Evolutionary conservation across 805 yeast species (phyloP).

Genomic region (Scheffersomyces amazonensis): DNA sequence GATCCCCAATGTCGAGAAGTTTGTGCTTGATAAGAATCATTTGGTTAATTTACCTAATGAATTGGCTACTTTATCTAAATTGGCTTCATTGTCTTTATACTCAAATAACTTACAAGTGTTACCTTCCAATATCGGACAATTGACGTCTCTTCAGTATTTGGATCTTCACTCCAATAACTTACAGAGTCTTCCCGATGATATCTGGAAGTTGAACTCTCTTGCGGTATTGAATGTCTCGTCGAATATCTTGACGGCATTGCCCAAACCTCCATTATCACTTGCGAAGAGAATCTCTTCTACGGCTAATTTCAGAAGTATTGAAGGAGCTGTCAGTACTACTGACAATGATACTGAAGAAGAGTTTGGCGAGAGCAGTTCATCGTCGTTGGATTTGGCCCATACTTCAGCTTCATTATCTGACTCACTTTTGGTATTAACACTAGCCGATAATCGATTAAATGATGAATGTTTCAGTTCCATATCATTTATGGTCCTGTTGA

Average conservation of each 20-base stretch:
- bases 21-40: slow-evolving; percentile 79
- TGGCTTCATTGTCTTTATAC: slow-evolving; percentile 66
- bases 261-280: slow-evolving; percentile 44
- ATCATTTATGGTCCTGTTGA: slow-evolving; percentile 55
- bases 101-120: slow-evolving; percentile 71
- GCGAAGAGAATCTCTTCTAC: slow-evolving; percentile 31
- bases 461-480: slow-evolving; percentile 75
- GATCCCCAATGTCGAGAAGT: slow-evolving; percentile 65
- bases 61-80: slow-evolving; percentile 53
- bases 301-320: slow-evolving; percentile 17
- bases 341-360: slow-evolving; percentile 1
- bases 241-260: slow-evolving; percentile 60
- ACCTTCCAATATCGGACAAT: slow-evolving; percentile 62
- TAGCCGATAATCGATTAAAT: slow-evolving; percentile 80
- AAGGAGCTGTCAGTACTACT: background rate
- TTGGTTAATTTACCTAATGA: slow-evolving; percentile 72
- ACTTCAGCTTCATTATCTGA: slow-evolving; percentile 31
- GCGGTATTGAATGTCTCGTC: slow-evolving; percentile 68
- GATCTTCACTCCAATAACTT: slow-evolving; percentile 86
- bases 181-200: slow-evolving; percentile 60
- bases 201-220: slow-evolving; percentile 61
- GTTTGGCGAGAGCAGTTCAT: slow-evolving; percentile 4
- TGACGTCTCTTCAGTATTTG: slow-evolving; percentile 58
- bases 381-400: slow-evolving; percentile 4
- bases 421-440: slow-evolving; percentile 53